phyloP scores from a whole-genome alignment of 768 basidiomycete genomes.

The Russula vinacea region DNA sequence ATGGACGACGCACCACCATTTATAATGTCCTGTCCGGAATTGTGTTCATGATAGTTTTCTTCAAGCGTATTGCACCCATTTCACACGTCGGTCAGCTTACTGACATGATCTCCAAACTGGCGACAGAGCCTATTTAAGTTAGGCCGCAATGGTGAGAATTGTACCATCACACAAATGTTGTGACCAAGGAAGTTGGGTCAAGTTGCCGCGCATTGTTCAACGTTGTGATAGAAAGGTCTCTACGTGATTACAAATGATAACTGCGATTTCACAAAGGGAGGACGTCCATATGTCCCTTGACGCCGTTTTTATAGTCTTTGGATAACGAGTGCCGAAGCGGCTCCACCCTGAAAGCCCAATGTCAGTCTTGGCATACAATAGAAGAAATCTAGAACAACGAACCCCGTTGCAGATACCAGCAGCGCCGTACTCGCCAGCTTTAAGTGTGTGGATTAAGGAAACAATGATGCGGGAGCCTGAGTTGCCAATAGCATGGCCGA shows the following conservation, averaged over 20 bases:
- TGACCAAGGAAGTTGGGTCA: not conserved
- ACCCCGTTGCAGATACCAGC: constrained; percentile 98
- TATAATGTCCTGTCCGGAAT: too few relatives aligned
- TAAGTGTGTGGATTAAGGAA: constrained; percentile 85
- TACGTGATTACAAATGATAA: constrained; percentile 18
- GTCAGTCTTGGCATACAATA: constrained; percentile 16
- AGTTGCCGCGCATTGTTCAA: not conserved
- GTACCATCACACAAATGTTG: not conserved
- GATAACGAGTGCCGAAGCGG: constrained; percentile 85
- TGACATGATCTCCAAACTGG: not conserved
- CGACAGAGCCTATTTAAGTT: not conserved
- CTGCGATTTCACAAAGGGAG: constrained; percentile 7
- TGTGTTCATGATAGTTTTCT: too few relatives aligned
- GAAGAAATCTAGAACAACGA: constrained; percentile 38
- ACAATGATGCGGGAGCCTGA: constrained; percentile 94
- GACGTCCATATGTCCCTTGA: not conserved
- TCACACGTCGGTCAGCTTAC: too few relatives aligned
- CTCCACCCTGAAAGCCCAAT: constrained; percentile 65
- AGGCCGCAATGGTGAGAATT: not conserved
- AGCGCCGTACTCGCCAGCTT: constrained; percentile 90
- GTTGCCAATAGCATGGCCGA: constrained; percentile 95
- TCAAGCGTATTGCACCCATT: too few relatives aligned
- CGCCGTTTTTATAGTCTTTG: constrained; percentile 59
- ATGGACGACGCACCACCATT: not conserved
- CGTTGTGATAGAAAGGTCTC: constrained; percentile 1